Base-by-base conservation (phyloP, 257 asterid genomes). In the Solanum bulbocastanum region DNA sequence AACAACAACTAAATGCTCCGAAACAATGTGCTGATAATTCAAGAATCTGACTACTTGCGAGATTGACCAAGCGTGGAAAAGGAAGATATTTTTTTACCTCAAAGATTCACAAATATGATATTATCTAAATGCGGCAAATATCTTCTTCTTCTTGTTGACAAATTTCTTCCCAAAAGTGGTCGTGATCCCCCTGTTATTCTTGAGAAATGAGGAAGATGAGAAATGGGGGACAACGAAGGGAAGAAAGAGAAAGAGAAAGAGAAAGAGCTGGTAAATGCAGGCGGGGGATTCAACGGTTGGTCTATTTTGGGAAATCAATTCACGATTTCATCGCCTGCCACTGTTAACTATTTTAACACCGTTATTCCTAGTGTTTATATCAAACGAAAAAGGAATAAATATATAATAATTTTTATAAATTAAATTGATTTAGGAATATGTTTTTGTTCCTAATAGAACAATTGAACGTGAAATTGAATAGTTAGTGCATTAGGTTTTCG, bases 181-280 rank as follows among this genome's bases (percentile, higher is more conserved):
- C 83, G 83, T 46, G 56, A 86, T 72, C 88, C 88, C 88, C 88
- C 82, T 42, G 36, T 44, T 86, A 27, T 42, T 42, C 78, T 42
- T 40, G 76, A 66, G 87, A 86, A 46, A 71, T 86, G 56, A 65
- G 32, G 69, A 39, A 66, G 83, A 36, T 36, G 72, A 82, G 86
- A 86, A 84, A 88, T 62, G 88, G 89, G 89, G 90, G 86, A 75
- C 83, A 74, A 86, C 88, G 44, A 74, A 88, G 92, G 75, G 49
- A 25, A 10, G 52, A 73, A 52, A 27, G 32, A 16, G 20, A 56
- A 15, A 10, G 39, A 8, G 27, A 49, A 30, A 5, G 35, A 12
- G 71, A 73, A 42, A 78, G 33, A 52, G n/a, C 46, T 60, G 75
- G 52, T 22, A 84, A 82, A 1, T 16, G 71, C 16, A 27, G 40